These are phyloP conservation scores for Podospora didyma DNA, from an alignment of 495 filamentous ascomycete genomes.

Conservation along the genomic window DNA sequence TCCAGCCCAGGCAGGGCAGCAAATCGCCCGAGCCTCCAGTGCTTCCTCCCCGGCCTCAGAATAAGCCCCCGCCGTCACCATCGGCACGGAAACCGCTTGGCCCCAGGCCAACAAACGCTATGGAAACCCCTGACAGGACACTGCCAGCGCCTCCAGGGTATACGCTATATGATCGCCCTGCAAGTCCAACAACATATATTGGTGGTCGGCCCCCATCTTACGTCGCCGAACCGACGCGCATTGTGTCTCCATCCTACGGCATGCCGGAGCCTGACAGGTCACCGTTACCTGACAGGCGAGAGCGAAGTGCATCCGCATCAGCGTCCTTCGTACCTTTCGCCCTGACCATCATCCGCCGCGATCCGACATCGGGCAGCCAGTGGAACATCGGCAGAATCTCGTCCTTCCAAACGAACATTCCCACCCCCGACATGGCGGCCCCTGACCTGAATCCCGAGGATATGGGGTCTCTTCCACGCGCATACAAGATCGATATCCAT, in stretches of 20 bases:
- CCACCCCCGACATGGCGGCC: constrained; percentile 22
- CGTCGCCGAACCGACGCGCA: neutral
- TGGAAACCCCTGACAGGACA: neutral
- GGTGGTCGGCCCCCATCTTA: neutral
- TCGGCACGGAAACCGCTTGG: constrained; percentile 13
- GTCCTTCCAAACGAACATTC: constrained; percentile 41
- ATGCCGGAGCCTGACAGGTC: neutral
- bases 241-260: neutral
- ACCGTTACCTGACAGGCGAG: constrained; percentile 4
- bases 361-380: constrained; percentile 72
- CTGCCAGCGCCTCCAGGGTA: neutral
- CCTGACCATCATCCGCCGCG: constrained; percentile 86
- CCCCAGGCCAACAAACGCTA: neutral
- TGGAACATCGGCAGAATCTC: constrained; percentile 84
- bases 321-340: constrained; percentile 39
- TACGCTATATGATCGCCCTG: neutral
- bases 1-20: constrained; percentile 4
- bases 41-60: constrained; percentile 2
- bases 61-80: neutral
- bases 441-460: constrained; percentile 32
- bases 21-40: neutral
- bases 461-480: constrained; percentile 48
- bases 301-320: neutral
- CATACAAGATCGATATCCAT: constrained; percentile 41
- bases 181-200: constrained; percentile 9